A percentile compares a stretch with the other conserved stretches of the same genome.
Evolutionary conservation across 495 filamentous ascomycete genomes (phyloP).

Genomic region (Daldinia concentrica): DNA sequence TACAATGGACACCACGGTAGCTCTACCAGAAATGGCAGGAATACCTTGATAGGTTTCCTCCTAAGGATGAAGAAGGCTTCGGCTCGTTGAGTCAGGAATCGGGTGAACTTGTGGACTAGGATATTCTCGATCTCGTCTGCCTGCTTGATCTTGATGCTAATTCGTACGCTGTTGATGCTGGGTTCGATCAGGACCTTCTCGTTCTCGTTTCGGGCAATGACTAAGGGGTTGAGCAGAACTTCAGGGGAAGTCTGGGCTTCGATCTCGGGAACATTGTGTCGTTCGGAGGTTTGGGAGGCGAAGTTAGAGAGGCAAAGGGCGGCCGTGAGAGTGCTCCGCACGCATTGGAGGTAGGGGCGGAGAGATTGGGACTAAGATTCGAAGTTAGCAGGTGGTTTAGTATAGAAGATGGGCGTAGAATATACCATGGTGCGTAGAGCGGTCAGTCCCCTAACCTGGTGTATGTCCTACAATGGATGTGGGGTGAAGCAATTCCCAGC

Average conservation of each 20-base stretch:
- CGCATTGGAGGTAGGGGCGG: constrained; percentile 95
- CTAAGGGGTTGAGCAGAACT: constrained; percentile 90
- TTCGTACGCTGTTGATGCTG: constrained; percentile 91
- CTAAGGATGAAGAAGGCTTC: constrained; percentile 97
- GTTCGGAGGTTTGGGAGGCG: constrained; percentile 92
- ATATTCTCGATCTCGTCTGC: constrained; percentile 99
- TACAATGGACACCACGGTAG: neutral
- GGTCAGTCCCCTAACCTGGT: constrained; percentile 14
- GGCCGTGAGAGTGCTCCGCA: constrained; percentile 91
- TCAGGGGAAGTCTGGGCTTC: constrained; percentile 93
- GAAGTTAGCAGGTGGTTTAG: constrained; percentile 14
- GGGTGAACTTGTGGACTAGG: constrained; percentile 95
- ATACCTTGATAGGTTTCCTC: constrained; percentile 92
- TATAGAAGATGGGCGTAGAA: neutral
- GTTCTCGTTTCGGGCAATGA: constrained; percentile 91
- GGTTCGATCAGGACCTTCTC: constrained; percentile 94
- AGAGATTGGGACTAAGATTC: constrained; percentile 94
- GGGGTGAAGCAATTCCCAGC: constrained; percentile 37
- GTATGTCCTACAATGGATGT: constrained; percentile 14
- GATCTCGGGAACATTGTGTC: constrained; percentile 97
- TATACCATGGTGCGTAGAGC: constrained; percentile 37
- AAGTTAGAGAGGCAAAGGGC: constrained; percentile 97
- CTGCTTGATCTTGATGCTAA: constrained; percentile 98
- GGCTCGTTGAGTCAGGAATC: constrained; percentile 93
- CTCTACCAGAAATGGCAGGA: constrained; percentile 18